phyloP scores from a whole-genome alignment of 2,329 filamentous ascomycete species.

The Gaeumannomyces sp. region DNA sequence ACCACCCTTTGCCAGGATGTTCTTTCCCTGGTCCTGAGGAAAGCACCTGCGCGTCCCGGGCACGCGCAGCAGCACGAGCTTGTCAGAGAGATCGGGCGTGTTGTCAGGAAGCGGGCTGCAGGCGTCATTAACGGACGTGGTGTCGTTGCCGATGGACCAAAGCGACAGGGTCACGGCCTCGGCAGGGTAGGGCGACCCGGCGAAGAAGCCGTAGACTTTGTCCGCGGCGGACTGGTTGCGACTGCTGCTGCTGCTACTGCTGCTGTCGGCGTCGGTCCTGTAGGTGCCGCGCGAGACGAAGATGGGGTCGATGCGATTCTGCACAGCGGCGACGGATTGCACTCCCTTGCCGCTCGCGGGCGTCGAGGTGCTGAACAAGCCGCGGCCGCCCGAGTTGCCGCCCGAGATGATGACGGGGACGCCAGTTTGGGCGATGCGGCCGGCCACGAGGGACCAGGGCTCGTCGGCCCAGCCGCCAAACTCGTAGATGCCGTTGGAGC shows the following conservation, averaged over 20 bases:
- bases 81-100: slow-evolving; percentile 5
- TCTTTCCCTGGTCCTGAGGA: slow-evolving; percentile 20
- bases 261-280: neutral
- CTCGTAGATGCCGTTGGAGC: slow-evolving; percentile 2
- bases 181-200: neutral
- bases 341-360: slow-evolving; percentile 7
- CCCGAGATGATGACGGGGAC: slow-evolving; percentile 33
- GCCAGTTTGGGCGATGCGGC: slow-evolving; percentile 33
- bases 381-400: slow-evolving; percentile 31
- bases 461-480: slow-evolving; percentile 24
- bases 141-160: slow-evolving; percentile 7
- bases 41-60: slow-evolving; percentile 10
- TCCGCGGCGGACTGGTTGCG: neutral
- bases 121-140: neutral
- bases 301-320: neutral
- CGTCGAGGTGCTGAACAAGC: slow-evolving; percentile 6
- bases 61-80: slow-evolving; percentile 9
- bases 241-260: too few relatives aligned
- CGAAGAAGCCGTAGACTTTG: neutral
- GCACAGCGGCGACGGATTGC: slow-evolving; percentile 1
- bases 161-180: neutral
- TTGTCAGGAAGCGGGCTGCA: slow-evolving; percentile 7
- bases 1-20: slow-evolving; percentile 24
- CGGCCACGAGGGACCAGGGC: slow-evolving; percentile 29
- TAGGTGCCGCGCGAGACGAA: slow-evolving; percentile 4